Conservation (phyloP, 768 basidiomycete genomes). For the Megacollybia marginata region DNA sequence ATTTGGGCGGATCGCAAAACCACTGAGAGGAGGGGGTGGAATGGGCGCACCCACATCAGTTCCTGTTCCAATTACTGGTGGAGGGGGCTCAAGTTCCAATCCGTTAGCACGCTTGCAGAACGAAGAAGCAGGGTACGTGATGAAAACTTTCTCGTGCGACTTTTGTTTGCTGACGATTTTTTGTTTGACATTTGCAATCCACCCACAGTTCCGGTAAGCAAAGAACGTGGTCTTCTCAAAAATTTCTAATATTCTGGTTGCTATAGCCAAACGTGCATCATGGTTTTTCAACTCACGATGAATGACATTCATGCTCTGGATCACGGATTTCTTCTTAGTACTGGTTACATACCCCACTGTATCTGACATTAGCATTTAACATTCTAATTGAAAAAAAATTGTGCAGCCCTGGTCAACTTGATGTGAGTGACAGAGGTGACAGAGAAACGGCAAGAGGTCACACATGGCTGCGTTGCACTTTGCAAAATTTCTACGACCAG, state of each 20-base stretch:
- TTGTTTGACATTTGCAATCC: slow-evolving; percentile 7
- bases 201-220: slow-evolving; percentile 32
- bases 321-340: slow-evolving; percentile 1
- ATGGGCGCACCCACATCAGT: slow-evolving; percentile 30
- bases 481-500: no score
- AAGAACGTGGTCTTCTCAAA: slow-evolving; percentile 7
- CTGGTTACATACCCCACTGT: slow-evolving; percentile 19
- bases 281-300: slow-evolving; percentile 89
- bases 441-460: no score
- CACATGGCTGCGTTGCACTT: no score
- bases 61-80: slow-evolving; percentile 32
- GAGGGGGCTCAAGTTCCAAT: slow-evolving; percentile 43
- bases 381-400: no score
- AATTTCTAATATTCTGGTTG: slow-evolving; percentile 3
- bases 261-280: slow-evolving; percentile 79
- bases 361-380: slow-evolving; percentile 9
- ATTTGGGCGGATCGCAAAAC: slow-evolving; percentile 96
- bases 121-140: slow-evolving; percentile 65
- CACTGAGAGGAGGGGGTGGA: slow-evolving; percentile 83
- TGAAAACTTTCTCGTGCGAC: slow-evolving; percentile 6
- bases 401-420: no score
- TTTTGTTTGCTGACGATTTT: slow-evolving; percentile 17
- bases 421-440: no score
- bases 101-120: slow-evolving; percentile 70
- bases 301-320: slow-evolving; percentile 11